Percentiles rank a stretch among this genome's conserved stretches.
phyloP scores from a whole-genome alignment of 768 basidiomycete genomes.

The Hericium coralloides region DNA sequence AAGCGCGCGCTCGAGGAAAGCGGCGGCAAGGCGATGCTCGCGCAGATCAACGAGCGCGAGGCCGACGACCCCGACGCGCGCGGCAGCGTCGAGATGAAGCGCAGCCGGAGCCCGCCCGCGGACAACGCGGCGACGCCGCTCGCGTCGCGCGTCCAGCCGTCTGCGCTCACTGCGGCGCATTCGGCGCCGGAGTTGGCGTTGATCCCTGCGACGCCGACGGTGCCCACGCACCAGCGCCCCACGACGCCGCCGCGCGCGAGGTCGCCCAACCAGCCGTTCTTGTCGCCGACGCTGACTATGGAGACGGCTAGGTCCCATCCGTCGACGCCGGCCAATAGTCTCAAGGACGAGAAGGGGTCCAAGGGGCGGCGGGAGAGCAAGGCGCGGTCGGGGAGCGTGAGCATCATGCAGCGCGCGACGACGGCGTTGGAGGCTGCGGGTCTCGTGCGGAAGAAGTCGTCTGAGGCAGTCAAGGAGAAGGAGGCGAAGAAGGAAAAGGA shows the following conservation, averaged over 20 bases:
- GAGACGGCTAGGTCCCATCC: constrained; percentile 51
- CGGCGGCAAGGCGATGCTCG: constrained; percentile 6
- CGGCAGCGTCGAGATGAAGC: constrained; percentile 11
- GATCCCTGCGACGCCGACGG: constrained; percentile 71
- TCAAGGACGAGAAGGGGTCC: constrained; percentile 30
- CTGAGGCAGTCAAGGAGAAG: constrained; percentile 57
- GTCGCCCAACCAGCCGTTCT: constrained; percentile 29
- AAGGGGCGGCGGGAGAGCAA: constrained; percentile 52
- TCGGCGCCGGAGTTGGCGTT: constrained; percentile 58
- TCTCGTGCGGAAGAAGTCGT: constrained; percentile 73
- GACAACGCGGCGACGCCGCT: constrained; percentile 6
- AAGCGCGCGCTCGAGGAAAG: constrained; percentile 39
- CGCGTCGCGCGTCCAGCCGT: constrained; percentile 8
- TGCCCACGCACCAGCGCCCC: constrained; percentile 26
- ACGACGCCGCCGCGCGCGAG: constrained; percentile 46
- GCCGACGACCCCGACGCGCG: constrained; percentile 12
- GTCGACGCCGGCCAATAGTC: constrained; percentile 56
- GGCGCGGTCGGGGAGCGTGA: constrained; percentile 78
- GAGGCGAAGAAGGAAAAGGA: constrained; percentile 27
- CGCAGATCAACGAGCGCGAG: neutral
- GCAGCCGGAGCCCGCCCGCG: neutral
- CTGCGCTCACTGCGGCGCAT: constrained; percentile 24
- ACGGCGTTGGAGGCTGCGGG: constrained; percentile 84
- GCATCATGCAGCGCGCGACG: constrained; percentile 93
- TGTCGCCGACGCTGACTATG: constrained; percentile 43